Percentiles rank a stretch among this genome's conserved stretches.
Evolutionary conservation across 352 stramenopile genomes (phyloP).

Genomic region (Thalassiosira hispida): DNA sequence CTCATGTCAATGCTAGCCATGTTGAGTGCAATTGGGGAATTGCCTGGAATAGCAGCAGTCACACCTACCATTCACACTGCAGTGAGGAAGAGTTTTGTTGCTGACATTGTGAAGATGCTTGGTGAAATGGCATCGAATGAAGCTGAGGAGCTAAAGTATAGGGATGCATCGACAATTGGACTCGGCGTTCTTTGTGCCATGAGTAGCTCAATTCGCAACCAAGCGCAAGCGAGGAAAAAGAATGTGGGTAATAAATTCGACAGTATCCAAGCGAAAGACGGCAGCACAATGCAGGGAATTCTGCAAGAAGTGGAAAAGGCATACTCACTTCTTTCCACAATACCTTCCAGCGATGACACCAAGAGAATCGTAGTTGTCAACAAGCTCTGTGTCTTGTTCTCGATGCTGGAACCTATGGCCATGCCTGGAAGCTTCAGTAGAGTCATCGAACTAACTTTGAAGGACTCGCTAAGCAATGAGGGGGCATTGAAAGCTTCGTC

Average conservation of each 20-base stretch:
- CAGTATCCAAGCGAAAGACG: slow-evolving; percentile 49
- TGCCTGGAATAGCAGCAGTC: slow-evolving; percentile 35
- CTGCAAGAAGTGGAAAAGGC: slow-evolving; percentile 37
- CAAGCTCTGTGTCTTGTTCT: slow-evolving; percentile 36
- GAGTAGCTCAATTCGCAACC: slow-evolving; percentile 16
- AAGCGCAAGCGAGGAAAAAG: slow-evolving; percentile 7
- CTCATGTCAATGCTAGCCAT: slow-evolving; percentile 29
- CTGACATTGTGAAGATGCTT: slow-evolving; percentile 17
- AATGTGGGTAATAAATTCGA: slow-evolving; percentile 25
- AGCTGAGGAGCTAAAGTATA: slow-evolving; percentile 38
- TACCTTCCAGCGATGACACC: background rate
- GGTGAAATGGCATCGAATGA: slow-evolving; percentile 28
- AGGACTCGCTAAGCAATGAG: slow-evolving; percentile 16
- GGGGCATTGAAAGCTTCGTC: slow-evolving; percentile 52
- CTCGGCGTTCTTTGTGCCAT: slow-evolving; percentile 49
- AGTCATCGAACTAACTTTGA: slow-evolving; percentile 52
- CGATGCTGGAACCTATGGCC: slow-evolving; percentile 28
- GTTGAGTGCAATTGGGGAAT: slow-evolving; percentile 31
- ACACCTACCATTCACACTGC: slow-evolving; percentile 19
- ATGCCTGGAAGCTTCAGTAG: slow-evolving; percentile 46
- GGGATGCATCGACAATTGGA: slow-evolving; percentile 33
- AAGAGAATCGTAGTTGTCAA: slow-evolving; percentile 2
- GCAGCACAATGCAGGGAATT: slow-evolving; percentile 40
- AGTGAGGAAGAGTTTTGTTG: slow-evolving; percentile 44
- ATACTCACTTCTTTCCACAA: slow-evolving; percentile 19